phyloP scores from a whole-genome alignment of 2,329 filamentous ascomycete species.

The Fusarium sarcochroum region DNA sequence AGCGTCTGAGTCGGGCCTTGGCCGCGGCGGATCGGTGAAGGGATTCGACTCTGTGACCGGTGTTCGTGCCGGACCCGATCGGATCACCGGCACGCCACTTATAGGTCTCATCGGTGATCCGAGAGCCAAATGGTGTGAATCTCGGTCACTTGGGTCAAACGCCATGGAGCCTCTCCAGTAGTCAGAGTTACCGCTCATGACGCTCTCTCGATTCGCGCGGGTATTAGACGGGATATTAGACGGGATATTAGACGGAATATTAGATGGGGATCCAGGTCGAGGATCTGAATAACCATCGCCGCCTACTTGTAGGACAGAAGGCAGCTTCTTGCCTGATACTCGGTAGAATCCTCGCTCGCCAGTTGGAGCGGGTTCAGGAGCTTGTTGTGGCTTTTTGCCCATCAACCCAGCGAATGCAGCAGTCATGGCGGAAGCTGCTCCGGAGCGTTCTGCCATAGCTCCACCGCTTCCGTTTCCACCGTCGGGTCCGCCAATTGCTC shows the following conservation, averaged over 20 bases:
- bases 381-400: constrained; percentile 54
- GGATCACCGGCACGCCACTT: constrained; percentile 72
- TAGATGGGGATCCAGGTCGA: constrained; percentile 8
- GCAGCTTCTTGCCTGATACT: constrained; percentile 75
- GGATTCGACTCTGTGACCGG: constrained; percentile 70
- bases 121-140: constrained; percentile 62
- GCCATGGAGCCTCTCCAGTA: constrained; percentile 68
- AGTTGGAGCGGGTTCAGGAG: constrained; percentile 51
- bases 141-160: constrained; percentile 55
- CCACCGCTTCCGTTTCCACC: constrained; percentile 39
- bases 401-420: constrained; percentile 63
- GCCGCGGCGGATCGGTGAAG: constrained; percentile 56
- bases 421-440: constrained; percentile 57
- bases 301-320: constrained; percentile 72
- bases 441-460: constrained; percentile 63
- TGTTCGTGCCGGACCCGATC: constrained; percentile 75
- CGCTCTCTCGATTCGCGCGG: constrained; percentile 52
- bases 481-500: constrained; percentile 42
- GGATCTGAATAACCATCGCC: constrained; percentile 74
- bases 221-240: constrained; percentile 22
- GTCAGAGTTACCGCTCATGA: constrained; percentile 65
- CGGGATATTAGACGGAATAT: neutral
- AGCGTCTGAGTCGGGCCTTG: constrained; percentile 46
- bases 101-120: constrained; percentile 72
- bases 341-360: constrained; percentile 74